phyloP scores from a whole-genome alignment of 129 eudicot species.

The Kitagawia praeruptora region DNA sequence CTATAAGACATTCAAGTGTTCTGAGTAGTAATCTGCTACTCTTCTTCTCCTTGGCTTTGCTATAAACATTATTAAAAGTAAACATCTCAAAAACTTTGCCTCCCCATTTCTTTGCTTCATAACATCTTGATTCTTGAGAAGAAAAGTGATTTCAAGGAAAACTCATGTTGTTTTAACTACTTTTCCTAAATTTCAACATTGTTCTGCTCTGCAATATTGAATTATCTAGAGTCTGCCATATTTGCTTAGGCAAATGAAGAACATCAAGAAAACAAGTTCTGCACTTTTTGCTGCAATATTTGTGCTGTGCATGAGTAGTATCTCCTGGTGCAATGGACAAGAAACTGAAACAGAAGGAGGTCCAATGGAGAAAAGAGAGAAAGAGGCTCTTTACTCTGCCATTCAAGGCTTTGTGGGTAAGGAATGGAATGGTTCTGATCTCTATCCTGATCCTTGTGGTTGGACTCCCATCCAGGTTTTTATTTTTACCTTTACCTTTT shows the following conservation, averaged over 20 bases:
- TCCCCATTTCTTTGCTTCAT: background rate
- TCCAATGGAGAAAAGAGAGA: conserved; percentile 32
- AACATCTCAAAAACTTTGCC: background rate
- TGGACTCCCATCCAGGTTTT: conserved; percentile 46
- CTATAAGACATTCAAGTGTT: background rate
- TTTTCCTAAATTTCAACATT: background rate
- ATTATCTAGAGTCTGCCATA: background rate
- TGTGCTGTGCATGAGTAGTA: background rate
- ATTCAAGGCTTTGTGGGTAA: conserved; percentile 44
- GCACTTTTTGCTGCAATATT: background rate
- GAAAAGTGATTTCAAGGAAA: background rate
- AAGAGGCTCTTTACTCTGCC: conserved; percentile 33
- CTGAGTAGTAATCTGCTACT: background rate
- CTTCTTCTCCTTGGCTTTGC: conserved; percentile 10
- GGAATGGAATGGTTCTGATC: conserved; percentile 45
- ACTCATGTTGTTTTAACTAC: background rate
- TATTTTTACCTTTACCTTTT: background rate
- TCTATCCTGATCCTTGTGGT: conserved; percentile 51
- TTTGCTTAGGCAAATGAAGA: conserved; percentile 2
- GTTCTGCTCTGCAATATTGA: background rate
- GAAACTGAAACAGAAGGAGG: conserved; percentile 17
- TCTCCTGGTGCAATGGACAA: conserved; percentile 6
- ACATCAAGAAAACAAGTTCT: background rate
- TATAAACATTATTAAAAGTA: background rate
- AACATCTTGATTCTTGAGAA: background rate